phyloP scores from a whole-genome alignment of 2,329 filamentous ascomycete genomes.

The Phoma sp. region DNA sequence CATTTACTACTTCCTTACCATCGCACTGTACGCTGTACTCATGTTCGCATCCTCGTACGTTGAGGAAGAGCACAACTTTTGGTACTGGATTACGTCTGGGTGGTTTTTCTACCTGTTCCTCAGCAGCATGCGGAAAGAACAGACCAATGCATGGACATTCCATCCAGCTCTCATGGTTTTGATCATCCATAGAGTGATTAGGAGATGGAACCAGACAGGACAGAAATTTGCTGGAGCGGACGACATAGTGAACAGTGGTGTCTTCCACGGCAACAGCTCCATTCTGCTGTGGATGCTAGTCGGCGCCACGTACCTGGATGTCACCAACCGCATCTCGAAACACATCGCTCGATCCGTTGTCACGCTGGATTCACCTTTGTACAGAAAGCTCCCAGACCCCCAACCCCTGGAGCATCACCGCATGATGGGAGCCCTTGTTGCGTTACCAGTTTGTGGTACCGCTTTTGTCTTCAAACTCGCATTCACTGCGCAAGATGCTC shows the following conservation, averaged over 20 bases:
- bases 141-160: constrained; percentile 33
- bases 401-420: constrained; percentile 36
- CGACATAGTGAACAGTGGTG: constrained; percentile 75
- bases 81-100: constrained; percentile 85
- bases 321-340: constrained; percentile 55
- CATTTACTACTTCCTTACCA: constrained; percentile 46
- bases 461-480: constrained; percentile 87
- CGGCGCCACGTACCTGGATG: constrained; percentile 70
- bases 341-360: constrained; percentile 40
- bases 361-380: constrained; percentile 26
- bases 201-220: constrained; percentile 95
- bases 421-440: constrained; percentile 38
- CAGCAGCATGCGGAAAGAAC: constrained; percentile 41
- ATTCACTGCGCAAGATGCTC: constrained; percentile 86
- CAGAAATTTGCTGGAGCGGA: constrained; percentile 93
- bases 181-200: constrained; percentile 67
- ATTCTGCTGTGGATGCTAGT: constrained; percentile 76
- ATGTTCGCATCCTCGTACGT: constrained; percentile 99
- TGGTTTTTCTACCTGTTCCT: constrained; percentile 66
- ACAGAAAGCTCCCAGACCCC: constrained; percentile 20
- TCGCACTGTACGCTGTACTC: constrained; percentile 72
- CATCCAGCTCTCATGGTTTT: constrained; percentile 59
- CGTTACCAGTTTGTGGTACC: constrained; percentile 55
- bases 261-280: constrained; percentile 57
- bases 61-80: constrained; percentile 98